phyloP scores from a whole-genome alignment of 768 basidiomycete genomes.

The Lactarius vividus region DNA sequence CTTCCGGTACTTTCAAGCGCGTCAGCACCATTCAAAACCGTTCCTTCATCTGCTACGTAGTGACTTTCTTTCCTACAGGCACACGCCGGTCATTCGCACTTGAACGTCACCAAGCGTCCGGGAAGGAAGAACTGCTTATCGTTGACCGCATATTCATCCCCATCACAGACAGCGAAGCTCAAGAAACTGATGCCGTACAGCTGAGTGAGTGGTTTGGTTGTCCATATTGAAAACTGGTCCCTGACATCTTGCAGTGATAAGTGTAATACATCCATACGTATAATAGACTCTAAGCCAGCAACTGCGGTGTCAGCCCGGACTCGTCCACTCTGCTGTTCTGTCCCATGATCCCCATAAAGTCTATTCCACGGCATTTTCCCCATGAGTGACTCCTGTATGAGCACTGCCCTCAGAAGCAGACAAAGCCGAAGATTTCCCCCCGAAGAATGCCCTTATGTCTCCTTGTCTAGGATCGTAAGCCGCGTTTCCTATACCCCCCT shows the following conservation, averaged over 20 bases:
- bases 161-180: slow-evolving; percentile 61
- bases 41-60: not conserved
- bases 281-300: not conserved
- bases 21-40: slow-evolving; percentile 40
- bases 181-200: slow-evolving; percentile 76
- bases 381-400: slow-evolving; percentile 29
- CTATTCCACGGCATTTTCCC: slow-evolving; percentile 2
- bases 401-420: slow-evolving; percentile 32
- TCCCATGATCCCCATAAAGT: not conserved
- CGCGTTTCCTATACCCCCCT: slow-evolving; percentile 69
- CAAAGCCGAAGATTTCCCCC: slow-evolving; percentile 33
- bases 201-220: slow-evolving; percentile 31
- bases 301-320: not conserved
- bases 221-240: not conserved
- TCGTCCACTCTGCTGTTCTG: not conserved
- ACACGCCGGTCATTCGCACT: slow-evolving; percentile 68
- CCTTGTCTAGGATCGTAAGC: slow-evolving; percentile 73
- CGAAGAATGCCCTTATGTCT: slow-evolving; percentile 74
- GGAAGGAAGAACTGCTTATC: slow-evolving; percentile 64
- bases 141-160: slow-evolving; percentile 62
- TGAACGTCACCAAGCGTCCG: slow-evolving; percentile 66
- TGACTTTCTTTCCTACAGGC: slow-evolving; percentile 41
- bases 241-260: not conserved
- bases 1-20: slow-evolving; percentile 69
- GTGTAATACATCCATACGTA: not conserved